Evolutionary conservation across 495 filamentous ascomycete species (phyloP).

Genomic region (Hypoxylon cercidicola): DNA sequence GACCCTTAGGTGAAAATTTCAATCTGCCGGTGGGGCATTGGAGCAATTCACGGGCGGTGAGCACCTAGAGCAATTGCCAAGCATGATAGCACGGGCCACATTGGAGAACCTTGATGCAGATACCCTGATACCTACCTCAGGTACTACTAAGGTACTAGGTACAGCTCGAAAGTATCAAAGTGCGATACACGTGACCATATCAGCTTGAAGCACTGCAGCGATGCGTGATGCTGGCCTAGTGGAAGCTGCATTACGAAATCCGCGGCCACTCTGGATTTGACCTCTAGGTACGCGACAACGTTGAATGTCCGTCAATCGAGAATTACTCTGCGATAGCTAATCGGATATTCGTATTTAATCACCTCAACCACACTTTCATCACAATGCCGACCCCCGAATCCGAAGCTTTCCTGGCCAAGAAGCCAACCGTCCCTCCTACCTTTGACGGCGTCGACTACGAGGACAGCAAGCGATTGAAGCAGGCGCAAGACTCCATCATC

Average conservation of each 20-base stretch:
- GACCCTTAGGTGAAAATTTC: constrained; percentile 39
- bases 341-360: not conserved
- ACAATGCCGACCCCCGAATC: constrained; percentile 92
- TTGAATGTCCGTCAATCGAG: constrained; percentile 10
- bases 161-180: not conserved
- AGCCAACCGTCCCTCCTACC: constrained; percentile 91
- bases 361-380: not conserved
- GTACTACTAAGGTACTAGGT: constrained; percentile 8
- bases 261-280: constrained; percentile 15
- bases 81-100: constrained; percentile 22
- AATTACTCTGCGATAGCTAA: not conserved
- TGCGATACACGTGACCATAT: constrained; percentile 16
- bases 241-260: constrained; percentile 33
- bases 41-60: constrained; percentile 40
- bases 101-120: constrained; percentile 14
- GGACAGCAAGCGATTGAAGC: constrained; percentile 88
- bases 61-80: constrained; percentile 5
- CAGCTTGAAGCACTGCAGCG: constrained; percentile 11
- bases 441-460: constrained; percentile 98
- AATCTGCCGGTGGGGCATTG: constrained; percentile 43
- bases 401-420: constrained; percentile 88
- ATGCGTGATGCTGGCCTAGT: constrained; percentile 13
- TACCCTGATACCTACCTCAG: not conserved
- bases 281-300: constrained; percentile 1
- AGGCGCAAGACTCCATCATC: constrained; percentile 92